Percentiles rank a stretch among this genome's conserved stretches.
Evolutionary conservation across 495 filamentous ascomycete species (phyloP).

Genomic region (Penicillium subrubescens): DNA sequence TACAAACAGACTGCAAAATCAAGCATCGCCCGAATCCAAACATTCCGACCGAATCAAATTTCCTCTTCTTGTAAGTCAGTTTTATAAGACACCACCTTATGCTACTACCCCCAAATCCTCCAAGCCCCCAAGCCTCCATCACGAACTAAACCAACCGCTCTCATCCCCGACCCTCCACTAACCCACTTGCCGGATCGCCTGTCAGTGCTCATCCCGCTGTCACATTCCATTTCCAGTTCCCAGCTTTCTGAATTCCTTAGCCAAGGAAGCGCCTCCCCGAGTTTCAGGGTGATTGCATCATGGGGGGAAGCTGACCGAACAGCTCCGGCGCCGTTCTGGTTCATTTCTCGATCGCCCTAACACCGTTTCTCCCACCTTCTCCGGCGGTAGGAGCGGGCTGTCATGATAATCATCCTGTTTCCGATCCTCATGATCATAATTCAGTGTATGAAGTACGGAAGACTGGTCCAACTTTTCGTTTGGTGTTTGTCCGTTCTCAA

Average conservation of each 20-base stretch:
- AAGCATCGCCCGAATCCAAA: not conserved
- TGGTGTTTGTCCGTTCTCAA: not conserved
- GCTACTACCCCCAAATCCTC: not conserved
- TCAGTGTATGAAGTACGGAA: not conserved
- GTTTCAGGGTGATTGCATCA: conserved; percentile 34
- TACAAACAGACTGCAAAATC: not conserved
- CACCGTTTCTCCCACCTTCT: not conserved
- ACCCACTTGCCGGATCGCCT: conserved; percentile 2
- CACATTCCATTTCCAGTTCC: conserved; percentile 14
- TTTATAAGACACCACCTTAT: not conserved
- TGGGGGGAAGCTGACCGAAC: conserved; percentile 13
- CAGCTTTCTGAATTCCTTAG: not conserved
- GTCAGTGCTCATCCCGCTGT: conserved; percentile 23
- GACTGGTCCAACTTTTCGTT: not conserved
- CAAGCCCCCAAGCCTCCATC: not conserved
- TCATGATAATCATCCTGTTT: not conserved
- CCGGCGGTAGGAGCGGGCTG: conserved; percentile 17
- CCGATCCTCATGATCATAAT: not conserved
- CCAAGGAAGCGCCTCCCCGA: conserved; percentile 19
- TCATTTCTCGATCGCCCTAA: conserved; percentile 7
- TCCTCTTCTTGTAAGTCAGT: not conserved
- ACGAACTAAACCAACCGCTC: not conserved
- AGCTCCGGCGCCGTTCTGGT: conserved; percentile 18
- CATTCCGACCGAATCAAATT: not conserved
- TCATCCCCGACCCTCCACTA: conserved; percentile 1